A percentile compares a stretch with the other conserved stretches of the same genome.
Conservation (phyloP, 1,284 basidiomycete genomes). For the Ceratobasidium theobromae region DNA sequence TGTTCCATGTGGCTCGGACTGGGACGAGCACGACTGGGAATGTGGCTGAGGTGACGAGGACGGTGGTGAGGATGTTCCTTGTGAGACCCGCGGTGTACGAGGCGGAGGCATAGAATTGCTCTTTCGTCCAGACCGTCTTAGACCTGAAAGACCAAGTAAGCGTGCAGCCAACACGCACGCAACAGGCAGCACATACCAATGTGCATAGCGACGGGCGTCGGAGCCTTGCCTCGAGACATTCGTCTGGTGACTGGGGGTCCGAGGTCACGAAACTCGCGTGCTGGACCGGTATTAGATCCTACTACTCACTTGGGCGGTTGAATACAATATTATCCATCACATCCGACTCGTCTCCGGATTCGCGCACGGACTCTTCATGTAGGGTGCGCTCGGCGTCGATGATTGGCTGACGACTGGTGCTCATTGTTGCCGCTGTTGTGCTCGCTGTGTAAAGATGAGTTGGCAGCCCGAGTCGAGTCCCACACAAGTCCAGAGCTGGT, state of each 20-base stretch:
- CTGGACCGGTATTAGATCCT: background rate
- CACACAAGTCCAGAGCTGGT: conserved; percentile 4
- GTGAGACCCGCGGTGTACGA: conserved; percentile 2
- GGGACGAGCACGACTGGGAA: background rate
- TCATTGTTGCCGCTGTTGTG: background rate
- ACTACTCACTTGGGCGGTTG: conserved; percentile 11
- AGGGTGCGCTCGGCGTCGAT: conserved; percentile 1
- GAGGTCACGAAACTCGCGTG: too few relatives aligned
- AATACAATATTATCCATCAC: conserved; percentile 31
- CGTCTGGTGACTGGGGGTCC: conserved; percentile 3
- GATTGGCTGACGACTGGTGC: background rate
- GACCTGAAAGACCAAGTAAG: background rate
- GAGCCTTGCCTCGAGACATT: background rate
- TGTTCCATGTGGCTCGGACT: background rate
- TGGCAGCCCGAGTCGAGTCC: background rate
- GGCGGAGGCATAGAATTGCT: background rate
- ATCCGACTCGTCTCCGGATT: conserved; percentile 24
- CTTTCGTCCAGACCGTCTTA: conserved; percentile 16
- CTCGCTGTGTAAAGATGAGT: background rate
- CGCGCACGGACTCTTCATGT: conserved; percentile 5
- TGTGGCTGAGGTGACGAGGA: conserved; percentile 16
- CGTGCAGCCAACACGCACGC: too few relatives aligned
- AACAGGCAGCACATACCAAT: background rate
- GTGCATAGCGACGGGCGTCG: background rate
- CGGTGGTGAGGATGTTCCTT: background rate